Base-by-base conservation (phyloP, 2,329 filamentous ascomycete genomes). In the Xylaria multiplex region DNA sequence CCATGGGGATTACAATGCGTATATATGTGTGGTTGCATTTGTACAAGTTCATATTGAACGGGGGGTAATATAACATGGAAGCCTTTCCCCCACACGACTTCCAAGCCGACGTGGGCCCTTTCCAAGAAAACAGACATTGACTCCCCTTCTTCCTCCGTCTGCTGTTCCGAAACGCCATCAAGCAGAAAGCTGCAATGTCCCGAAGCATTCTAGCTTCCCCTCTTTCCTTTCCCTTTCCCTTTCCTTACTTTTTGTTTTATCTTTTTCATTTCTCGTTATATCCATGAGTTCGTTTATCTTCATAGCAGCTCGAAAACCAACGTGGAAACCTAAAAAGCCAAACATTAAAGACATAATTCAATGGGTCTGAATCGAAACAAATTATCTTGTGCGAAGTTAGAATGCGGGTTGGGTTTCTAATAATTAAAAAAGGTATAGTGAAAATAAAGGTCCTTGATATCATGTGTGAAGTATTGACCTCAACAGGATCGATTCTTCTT, bases 401-500 rank as follows among this genome's bases (percentile, higher is more conserved):
- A 19, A 11, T n/a, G 46, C 11, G 9, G 9, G 9, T 8, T 3
- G 9, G 9, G 6, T 19, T 19, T 19, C 19, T 19, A 19, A 19
- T 19, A 19, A 19, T 19, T 19, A 19, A 19, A 19, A 19, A 19
- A 19, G 19, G 19, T 19, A 19, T 19, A 19, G 19, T 19, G 19
- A 19, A 19, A 19, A 19, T 19, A 19, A 19, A 30, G n/a, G 22
- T 19, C 27, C 22, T 6, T 19, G 8, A 55, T 11, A 6, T 11
- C n/a, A 11, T 37, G 30, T 42, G 2, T 54, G 4, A 24, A 30
- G 13, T 5, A 19, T 27, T 7, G 22, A 4, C 16, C 37, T 43
- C 16, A 65, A 9, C 43, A 46, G 5, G 56, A 57, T 7, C 43
- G 19, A 27, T 65, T 61, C 32, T 52, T 50, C 37, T 61, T 60